Evolutionary conservation across 805 yeast genomes (phyloP).

Genomic region (Wickerhamomyces kurtzmanii): DNA sequence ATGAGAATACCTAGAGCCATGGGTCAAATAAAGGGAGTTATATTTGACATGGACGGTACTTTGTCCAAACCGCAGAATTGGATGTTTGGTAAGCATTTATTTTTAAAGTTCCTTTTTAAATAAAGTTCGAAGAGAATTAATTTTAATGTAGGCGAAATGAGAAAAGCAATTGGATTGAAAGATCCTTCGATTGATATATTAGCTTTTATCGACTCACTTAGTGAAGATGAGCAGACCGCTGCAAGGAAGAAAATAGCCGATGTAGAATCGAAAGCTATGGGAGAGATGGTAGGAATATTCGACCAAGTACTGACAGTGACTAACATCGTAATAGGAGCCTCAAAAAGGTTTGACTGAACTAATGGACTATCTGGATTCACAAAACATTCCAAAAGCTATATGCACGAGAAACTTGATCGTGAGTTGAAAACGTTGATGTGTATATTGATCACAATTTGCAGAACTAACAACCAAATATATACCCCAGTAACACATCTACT

Average conservation of each 20-base stretch:
- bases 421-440: not conserved
- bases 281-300: conserved; percentile 32
- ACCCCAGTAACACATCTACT: conserved; percentile 45
- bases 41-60: conserved; percentile 81
- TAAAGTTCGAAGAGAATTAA: not conserved
- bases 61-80: conserved; percentile 55
- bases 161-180: conserved; percentile 42
- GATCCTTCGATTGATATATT: conserved; percentile 40
- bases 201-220: conserved; percentile 34
- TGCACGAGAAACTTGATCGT: conserved; percentile 48
- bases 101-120: too few relatives aligned
- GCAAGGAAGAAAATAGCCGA: conserved; percentile 37
- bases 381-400: conserved; percentile 36
- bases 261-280: conserved; percentile 59
- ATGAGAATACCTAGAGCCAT: too few relatives aligned
- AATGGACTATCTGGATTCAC: conserved; percentile 14
- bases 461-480: conserved; percentile 6
- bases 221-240: conserved; percentile 22
- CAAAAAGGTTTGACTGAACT: conserved; percentile 11
- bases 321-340: conserved; percentile 4
- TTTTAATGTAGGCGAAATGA: conserved; percentile 35
- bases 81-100: conserved; percentile 30
- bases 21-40: conserved; percentile 42
- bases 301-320: conserved; percentile 11
- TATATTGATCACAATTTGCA: not conserved